phyloP scores from a whole-genome alignment of 2,329 filamentous ascomycete genomes.

The Beauveria sp. region DNA sequence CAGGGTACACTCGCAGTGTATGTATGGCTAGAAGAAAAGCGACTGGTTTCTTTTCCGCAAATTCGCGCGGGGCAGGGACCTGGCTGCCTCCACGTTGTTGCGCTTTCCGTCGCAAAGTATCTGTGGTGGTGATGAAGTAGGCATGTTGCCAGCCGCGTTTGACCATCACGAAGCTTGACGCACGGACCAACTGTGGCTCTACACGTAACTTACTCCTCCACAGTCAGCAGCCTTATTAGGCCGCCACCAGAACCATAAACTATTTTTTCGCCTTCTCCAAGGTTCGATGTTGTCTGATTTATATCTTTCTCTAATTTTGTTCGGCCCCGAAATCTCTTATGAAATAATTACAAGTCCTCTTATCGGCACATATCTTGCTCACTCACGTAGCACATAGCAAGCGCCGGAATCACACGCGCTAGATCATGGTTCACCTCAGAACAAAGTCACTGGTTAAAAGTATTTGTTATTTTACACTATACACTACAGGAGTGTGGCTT shows the following conservation, averaged over 20 bases:
- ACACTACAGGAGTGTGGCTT: neutral
- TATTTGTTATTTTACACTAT: neutral
- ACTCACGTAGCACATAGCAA: neutral
- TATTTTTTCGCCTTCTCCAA: no score
- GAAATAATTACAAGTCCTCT: no score
- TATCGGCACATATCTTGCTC: no score
- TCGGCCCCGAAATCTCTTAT: no score
- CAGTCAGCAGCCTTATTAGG: neutral
- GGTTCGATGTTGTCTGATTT: no score
- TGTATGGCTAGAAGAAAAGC: neutral
- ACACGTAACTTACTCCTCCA: neutral
- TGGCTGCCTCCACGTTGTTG: neutral
- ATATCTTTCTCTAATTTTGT: no score
- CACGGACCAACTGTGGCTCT: slow-evolving; percentile 9
- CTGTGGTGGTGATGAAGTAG: slow-evolving; percentile 6
- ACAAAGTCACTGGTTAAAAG: neutral
- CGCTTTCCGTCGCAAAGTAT: neutral
- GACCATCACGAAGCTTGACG: neutral
- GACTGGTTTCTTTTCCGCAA: neutral
- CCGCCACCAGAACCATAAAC: neutral
- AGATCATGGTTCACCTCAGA: neutral
- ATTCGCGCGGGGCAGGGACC: neutral
- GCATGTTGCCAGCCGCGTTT: slow-evolving; percentile 4
- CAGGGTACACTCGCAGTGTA: neutral
- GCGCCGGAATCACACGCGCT: neutral